A percentile compares a stretch with the other conserved stretches of the same genome.
Evolutionary conservation across 768 basidiomycete species (phyloP).

Genomic region (Cystobasidium ongulense): DNA sequence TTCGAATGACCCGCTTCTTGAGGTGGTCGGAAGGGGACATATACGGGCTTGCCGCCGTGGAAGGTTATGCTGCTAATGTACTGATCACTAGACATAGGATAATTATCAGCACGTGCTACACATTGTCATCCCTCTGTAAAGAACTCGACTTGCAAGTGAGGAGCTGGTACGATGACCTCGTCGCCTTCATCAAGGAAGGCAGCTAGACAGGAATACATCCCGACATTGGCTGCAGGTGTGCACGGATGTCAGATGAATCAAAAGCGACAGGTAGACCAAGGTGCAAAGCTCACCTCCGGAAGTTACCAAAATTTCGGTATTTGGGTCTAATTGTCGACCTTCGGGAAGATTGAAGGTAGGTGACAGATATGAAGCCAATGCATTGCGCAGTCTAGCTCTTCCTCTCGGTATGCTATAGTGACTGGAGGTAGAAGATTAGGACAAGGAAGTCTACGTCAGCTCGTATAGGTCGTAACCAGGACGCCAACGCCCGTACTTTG

Average conservation of each 20-base stretch:
- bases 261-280: background rate
- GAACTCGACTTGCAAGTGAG: constrained; percentile 11
- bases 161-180: constrained; percentile 98
- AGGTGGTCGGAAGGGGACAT: constrained; percentile 92
- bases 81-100: constrained; percentile 38
- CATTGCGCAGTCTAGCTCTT: constrained; percentile 73
- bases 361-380: constrained; percentile 72
- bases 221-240: constrained; percentile 47
- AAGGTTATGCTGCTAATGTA: constrained; percentile 41
- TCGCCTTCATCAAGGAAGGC: constrained; percentile 88
- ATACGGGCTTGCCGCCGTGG: constrained; percentile 29
- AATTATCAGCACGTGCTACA: no score
- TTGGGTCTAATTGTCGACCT: constrained; percentile 63
- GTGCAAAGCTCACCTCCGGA: constrained; percentile 54
- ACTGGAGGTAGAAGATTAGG: constrained; percentile 46
- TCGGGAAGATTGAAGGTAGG: constrained; percentile 52
- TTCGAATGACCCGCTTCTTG: constrained; percentile 47
- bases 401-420: constrained; percentile 68
- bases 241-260: background rate
- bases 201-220: constrained; percentile 84
- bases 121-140: no score
- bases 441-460: background rate
- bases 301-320: constrained; percentile 82
- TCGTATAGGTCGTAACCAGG: background rate
- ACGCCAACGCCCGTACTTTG: background rate